A percentile compares a stretch with the other conserved stretches of the same genome.
These are phyloP conservation scores for Apiospora phragmitis DNA, from an alignment of 2,329 filamentous ascomycete genomes.

Conservation along the genomic window DNA sequence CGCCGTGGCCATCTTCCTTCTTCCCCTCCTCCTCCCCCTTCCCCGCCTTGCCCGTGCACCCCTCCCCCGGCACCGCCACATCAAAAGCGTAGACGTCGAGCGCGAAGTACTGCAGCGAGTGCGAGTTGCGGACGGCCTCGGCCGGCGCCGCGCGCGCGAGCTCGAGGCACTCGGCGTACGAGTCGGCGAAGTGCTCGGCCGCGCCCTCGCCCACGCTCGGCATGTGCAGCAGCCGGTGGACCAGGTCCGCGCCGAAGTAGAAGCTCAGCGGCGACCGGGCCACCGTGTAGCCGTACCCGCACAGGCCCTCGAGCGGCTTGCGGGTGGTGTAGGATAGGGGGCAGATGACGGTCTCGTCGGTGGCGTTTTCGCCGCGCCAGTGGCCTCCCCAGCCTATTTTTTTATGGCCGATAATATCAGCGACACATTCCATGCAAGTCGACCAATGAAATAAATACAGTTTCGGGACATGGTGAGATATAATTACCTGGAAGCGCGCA, in stretches of 20 bases:
- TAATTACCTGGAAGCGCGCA: constrained; percentile 53
- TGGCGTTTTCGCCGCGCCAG: constrained; percentile 66
- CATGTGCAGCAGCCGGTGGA: constrained; percentile 67
- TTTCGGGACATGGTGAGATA: constrained; percentile 17
- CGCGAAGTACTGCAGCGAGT: constrained; percentile 68
- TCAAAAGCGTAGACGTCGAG: constrained; percentile 68
- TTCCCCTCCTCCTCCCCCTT: constrained; percentile 10
- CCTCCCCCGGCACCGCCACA: constrained; percentile 61
- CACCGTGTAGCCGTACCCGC: constrained; percentile 63
- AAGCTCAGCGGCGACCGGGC: constrained; percentile 55
- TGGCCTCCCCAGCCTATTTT: constrained; percentile 69
- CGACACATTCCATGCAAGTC: too few relatives aligned
- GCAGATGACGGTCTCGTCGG: constrained; percentile 70
- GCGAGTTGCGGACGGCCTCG: constrained; percentile 56
- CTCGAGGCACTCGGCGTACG: constrained; percentile 54
- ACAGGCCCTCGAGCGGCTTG: constrained; percentile 58
- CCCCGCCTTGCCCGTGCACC: constrained; percentile 52
- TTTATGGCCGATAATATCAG: too few relatives aligned
- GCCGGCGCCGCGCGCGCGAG: constrained; percentile 50
- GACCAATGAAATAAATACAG: too few relatives aligned
- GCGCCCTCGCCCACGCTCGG: constrained; percentile 58
- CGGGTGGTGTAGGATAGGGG: constrained; percentile 60
- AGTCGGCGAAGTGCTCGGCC: constrained; percentile 64
- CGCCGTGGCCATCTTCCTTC: constrained; percentile 11
- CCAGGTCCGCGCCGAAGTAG: constrained; percentile 66